These are phyloP conservation scores for Entophlyctis luteolus DNA, from an alignment of 192 early-diverging fungal species.

Conservation along the genomic window DNA sequence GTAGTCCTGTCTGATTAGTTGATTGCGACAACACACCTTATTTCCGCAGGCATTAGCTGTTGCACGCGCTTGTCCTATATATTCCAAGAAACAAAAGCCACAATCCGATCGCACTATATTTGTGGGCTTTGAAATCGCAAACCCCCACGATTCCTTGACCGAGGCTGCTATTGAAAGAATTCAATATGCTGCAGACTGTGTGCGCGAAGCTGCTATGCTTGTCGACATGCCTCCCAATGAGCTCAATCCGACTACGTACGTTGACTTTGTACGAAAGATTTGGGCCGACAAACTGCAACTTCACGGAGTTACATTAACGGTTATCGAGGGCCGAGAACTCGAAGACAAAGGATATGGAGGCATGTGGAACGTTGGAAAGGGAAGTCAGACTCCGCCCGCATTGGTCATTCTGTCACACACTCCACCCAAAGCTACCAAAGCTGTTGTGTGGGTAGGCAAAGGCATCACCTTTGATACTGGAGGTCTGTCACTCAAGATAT, in stretches of 20 bases:
- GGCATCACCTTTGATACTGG: slow-evolving; percentile 57
- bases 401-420: slow-evolving; percentile 38
- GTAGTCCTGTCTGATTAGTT: slow-evolving; percentile 6
- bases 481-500: slow-evolving; percentile 42
- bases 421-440: slow-evolving; percentile 31
- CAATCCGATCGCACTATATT: neutral
- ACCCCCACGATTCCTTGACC: neutral
- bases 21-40: slow-evolving; percentile 4
- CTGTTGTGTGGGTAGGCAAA: slow-evolving; percentile 52
- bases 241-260: slow-evolving; percentile 40
- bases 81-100: slow-evolving; percentile 19
- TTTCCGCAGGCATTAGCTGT: slow-evolving; percentile 20
- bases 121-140: slow-evolving; percentile 22
- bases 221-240: slow-evolving; percentile 45
- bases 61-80: slow-evolving; percentile 35
- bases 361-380: slow-evolving; percentile 50
- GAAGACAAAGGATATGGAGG: slow-evolving; percentile 38
- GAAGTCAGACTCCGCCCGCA: slow-evolving; percentile 36
- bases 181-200: slow-evolving; percentile 19
- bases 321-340: slow-evolving; percentile 49
- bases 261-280: slow-evolving; percentile 34
- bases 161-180: slow-evolving; percentile 2
- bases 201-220: slow-evolving; percentile 34
- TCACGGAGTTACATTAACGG: slow-evolving; percentile 27
- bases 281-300: slow-evolving; percentile 13